Evolutionary conservation across 75 land plant genomes (phyloP).

Genomic region (Pinus tabuliformis): DNA sequence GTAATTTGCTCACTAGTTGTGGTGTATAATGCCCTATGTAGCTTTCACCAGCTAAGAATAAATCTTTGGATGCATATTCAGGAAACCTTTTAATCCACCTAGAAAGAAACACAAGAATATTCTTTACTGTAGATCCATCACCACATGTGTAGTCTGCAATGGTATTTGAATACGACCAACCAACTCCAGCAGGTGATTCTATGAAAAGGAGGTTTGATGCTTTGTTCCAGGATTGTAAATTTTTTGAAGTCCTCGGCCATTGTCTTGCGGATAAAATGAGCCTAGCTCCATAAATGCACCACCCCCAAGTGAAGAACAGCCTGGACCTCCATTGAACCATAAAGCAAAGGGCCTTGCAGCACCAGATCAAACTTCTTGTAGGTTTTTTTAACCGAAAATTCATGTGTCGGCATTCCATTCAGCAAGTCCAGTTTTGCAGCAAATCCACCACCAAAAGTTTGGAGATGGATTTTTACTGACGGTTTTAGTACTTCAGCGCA

Average conservation of each 20-base stretch:
- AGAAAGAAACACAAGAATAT: conserved; percentile 68
- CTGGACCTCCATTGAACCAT: too few relatives aligned
- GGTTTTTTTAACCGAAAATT: too few relatives aligned
- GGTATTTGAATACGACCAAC: conserved; percentile 39
- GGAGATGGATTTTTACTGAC: too few relatives aligned
- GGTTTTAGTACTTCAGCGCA: too few relatives aligned
- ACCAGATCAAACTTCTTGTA: too few relatives aligned
- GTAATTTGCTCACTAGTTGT: neutral
- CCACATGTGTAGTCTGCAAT: conserved; percentile 19
- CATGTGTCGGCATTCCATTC: too few relatives aligned
- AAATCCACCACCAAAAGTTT: too few relatives aligned
- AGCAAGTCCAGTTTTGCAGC: too few relatives aligned
- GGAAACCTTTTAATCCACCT: conserved; percentile 84
- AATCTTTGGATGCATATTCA: conserved; percentile 45
- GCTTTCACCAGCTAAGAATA: conserved; percentile 94
- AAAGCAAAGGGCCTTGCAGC: too few relatives aligned
- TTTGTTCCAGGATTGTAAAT: conserved; percentile 72
- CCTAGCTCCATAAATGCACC: conserved; percentile 95
- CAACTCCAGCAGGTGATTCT: conserved; percentile 42
- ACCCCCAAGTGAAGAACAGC: conserved; percentile 92
- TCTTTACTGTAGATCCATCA: conserved; percentile 41
- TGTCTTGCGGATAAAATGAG: conserved; percentile 76
- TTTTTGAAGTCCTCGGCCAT: conserved; percentile 67
- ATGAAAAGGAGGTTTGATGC: conserved; percentile 34
- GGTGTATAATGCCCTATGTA: conserved; percentile 32